Evolutionary conservation across 495 filamentous ascomycete species (phyloP).

Genomic region (Achaetomiella virescens): DNA sequence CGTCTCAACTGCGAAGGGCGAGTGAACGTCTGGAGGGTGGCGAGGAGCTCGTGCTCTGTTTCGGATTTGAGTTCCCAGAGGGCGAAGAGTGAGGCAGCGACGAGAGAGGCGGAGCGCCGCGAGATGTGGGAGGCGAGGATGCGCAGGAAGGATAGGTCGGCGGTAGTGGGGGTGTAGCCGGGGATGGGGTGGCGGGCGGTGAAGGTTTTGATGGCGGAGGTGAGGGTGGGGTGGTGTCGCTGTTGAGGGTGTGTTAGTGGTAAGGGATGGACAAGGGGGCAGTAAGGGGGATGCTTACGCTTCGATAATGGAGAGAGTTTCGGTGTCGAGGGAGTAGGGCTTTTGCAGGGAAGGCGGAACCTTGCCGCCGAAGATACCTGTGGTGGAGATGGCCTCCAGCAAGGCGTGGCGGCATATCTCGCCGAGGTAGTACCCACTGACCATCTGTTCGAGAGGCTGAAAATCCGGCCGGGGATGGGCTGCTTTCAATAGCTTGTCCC

Average conservation of each 20-base stretch:
- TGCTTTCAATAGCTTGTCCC: slow-evolving; percentile 60
- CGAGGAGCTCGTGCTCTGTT: slow-evolving; percentile 34
- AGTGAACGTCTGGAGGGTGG: no score
- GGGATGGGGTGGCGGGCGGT: slow-evolving; percentile 42
- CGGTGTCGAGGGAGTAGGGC: slow-evolving; percentile 56
- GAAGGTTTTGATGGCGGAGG: slow-evolving; percentile 30
- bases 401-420: slow-evolving; percentile 69
- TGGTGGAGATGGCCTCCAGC: slow-evolving; percentile 53
- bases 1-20: slow-evolving; percentile 19
- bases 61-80: slow-evolving; percentile 53
- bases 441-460: slow-evolving; percentile 79
- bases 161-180: slow-evolving; percentile 28
- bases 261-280: background rate
- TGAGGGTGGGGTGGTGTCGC: slow-evolving; percentile 32
- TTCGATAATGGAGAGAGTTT: slow-evolving; percentile 54
- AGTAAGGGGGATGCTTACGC: slow-evolving; percentile 36
- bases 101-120: slow-evolving; percentile 54
- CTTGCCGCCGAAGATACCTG: slow-evolving; percentile 50
- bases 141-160: slow-evolving; percentile 50
- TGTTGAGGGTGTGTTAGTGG: slow-evolving; percentile 17
- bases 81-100: slow-evolving; percentile 56
- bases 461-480: slow-evolving; percentile 69
- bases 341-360: slow-evolving; percentile 46
- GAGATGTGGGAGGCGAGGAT: slow-evolving; percentile 51
- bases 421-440: slow-evolving; percentile 76